These are phyloP conservation scores for Trichoderma koningii DNA, from an alignment of 2,329 filamentous ascomycete species.

Conservation along the genomic window DNA sequence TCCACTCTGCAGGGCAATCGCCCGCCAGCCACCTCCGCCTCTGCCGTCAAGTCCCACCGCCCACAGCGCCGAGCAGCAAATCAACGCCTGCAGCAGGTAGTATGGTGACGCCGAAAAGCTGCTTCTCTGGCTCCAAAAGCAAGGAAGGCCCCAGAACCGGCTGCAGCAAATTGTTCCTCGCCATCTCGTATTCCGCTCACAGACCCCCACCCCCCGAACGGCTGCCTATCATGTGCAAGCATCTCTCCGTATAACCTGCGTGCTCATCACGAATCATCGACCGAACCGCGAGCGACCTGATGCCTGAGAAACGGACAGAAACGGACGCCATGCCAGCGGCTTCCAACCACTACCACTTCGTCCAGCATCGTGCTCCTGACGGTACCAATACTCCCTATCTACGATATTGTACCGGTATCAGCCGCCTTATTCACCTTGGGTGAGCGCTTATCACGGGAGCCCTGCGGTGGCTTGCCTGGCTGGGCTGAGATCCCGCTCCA, in stretches of 20 bases:
- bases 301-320: not conserved
- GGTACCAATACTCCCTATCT: not conserved
- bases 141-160: constrained; percentile 1
- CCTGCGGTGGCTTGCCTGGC: constrained; percentile 5
- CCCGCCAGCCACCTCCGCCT: constrained; percentile 6
- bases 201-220: constrained; percentile 10
- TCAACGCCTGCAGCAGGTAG: constrained; percentile 14
- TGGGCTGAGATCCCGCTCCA: constrained; percentile 9
- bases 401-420: no score
- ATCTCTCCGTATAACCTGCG: not conserved
- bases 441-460: constrained; percentile 14
- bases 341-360: not conserved
- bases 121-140: constrained; percentile 6
- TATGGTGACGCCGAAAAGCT: constrained; percentile 20
- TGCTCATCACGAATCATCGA: not conserved
- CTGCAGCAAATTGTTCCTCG: constrained; percentile 19
- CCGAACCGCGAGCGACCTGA: not conserved
- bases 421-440: not conserved
- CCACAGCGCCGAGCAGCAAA: constrained; percentile 10
- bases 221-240: constrained; percentile 1
- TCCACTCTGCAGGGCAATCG: not conserved
- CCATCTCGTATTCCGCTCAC: constrained; percentile 22
- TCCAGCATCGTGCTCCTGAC: not conserved
- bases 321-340: not conserved
- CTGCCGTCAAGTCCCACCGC: constrained; percentile 6